Base-by-base conservation (phyloP, 2,329 filamentous ascomycete genomes). In the Tolypocladium cylindrosporum region DNA sequence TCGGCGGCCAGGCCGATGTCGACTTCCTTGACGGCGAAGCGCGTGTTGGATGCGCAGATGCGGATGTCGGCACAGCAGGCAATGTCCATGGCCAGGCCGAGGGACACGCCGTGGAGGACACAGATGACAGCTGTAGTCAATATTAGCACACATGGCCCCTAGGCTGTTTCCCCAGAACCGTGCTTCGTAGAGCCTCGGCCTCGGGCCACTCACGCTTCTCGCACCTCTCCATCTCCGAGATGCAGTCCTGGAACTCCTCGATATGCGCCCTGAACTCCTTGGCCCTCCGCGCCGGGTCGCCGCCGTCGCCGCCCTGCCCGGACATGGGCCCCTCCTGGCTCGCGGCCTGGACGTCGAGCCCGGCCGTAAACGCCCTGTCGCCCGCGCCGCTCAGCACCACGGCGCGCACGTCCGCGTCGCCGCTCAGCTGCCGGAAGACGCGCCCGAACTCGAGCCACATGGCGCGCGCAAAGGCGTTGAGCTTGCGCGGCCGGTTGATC, bases 371-470 rank as follows among this genome's bases (percentile, higher is more conserved):
- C 37, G 90, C 92, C 64, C 85, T 83, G 51, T 90, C 85, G 45
- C 93, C 93, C 24, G 88, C 87, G 57, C 89, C 91, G 34, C 88
- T 90, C 64, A 97, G 79, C 61, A 97, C 75, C 58, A 97, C 81
- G 61, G 82, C 85, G 61, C 93, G 89, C 57, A 96, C 82, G 45
- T 86, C 79, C 0, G 87, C 77, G 73, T 92, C 88, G 60, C 75
- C 69, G 48, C 89, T 92, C 61, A 97, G 83, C 60, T 81, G 79
- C 58, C 77, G 73, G 77, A 97, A 94, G 64, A 95, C 79, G 14
- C 72, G 68, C 57, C 85, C 83, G 62, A 96, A 79, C 75, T 96
- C 91, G 56, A 87, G 77, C 91, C 92, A 97, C 85, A 97, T 93
- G 57, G 83, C 76, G 70, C 90, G 85, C 63, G 85, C 81, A 72